phyloP scores from a whole-genome alignment of 2,329 filamentous ascomycete species.

The Pseudogymnoascus verrucosus region DNA sequence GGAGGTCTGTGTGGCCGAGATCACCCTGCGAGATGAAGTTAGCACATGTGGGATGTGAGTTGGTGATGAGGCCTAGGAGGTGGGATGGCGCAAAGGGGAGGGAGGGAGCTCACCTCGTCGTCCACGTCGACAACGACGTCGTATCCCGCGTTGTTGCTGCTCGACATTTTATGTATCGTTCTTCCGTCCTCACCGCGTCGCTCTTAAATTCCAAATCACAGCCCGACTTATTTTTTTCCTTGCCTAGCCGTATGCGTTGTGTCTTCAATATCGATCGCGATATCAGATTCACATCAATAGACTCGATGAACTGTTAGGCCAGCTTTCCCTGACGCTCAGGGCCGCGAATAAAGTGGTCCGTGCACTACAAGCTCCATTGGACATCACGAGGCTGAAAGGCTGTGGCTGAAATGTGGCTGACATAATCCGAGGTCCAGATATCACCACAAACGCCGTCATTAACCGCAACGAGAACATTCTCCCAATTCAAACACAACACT shows the following conservation, averaged over 20 bases:
- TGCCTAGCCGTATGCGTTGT: not conserved
- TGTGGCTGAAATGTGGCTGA: not conserved
- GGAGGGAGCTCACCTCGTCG: conserved; percentile 62
- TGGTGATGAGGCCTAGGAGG: not conserved
- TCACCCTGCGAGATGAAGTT: conserved; percentile 59
- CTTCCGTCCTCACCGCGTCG: not conserved
- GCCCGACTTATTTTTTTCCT: not conserved
- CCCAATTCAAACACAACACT: not conserved
- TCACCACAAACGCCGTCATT: not conserved
- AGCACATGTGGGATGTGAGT: not conserved
- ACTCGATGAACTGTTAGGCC: not conserved
- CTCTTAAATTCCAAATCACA: not conserved
- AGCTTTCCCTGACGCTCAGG: not conserved
- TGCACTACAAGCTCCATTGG: not conserved
- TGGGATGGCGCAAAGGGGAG: not conserved
- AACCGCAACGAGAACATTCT: not conserved
- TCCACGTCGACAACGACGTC: conserved; percentile 98
- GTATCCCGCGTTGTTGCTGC: conserved; percentile 59
- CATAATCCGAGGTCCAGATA: conserved; percentile 1
- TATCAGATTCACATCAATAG: not conserved
- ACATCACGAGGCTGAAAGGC: conserved; percentile 6
- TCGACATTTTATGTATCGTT: conserved; percentile 4
- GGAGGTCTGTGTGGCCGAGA: conserved; percentile 93
- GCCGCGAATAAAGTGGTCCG: not conserved
- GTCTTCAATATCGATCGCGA: not conserved